Evolutionary conservation across 2,329 filamentous ascomycete genomes (phyloP), one percentile per base, ranked within the genome.

Genomic region (Calonectria pseudoreteaudii): DNA sequence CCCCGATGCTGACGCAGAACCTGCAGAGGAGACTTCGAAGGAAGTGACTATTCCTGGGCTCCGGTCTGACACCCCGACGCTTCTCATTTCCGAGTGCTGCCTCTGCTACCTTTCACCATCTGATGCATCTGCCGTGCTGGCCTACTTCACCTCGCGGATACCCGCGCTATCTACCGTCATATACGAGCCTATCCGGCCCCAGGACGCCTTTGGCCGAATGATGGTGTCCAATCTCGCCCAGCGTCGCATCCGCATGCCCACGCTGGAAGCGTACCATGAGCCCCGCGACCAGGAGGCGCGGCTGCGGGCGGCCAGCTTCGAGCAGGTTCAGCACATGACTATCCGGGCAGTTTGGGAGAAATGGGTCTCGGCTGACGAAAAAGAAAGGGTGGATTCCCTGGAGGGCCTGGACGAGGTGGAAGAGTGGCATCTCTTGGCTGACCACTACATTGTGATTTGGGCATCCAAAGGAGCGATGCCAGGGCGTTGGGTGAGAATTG

Each of bases 341-440:
- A 85, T 91, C 49, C 85, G 87, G 67, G 79, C 83, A n/a, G 90
- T 98, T 47, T 98, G 94, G 93, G 89, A 93, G 66, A 85, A 85
- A 1, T 98, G 96, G 95, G 88, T 98, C 4, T 81, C 82, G 0
- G 82, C 87, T 0, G 86, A 87, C 2, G 96, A 98, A 85, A 96
- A 95, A 84, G 93, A 94, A 80, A 88, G 96, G 62, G 91, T 98
- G 1, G 93, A 96, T 76, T 85, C 86, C 14, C 83, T 98, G 31
- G 96, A 99, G 83, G 95, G 97, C 80, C 84, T 99, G 75, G 97
- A 99, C 85, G 97, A 99, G 85, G 90, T 98, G 30, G 97, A 99
- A 85, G 97, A 99, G 86, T 98, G 97, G 94, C 89, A 93, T 80
- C 85, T 99, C 78, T 85, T 99, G 79, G 94, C 95, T 0, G 91